These are phyloP conservation scores for Ogataea ganodermae DNA, from an alignment of 805 yeast genomes.

Conservation along the genomic window DNA sequence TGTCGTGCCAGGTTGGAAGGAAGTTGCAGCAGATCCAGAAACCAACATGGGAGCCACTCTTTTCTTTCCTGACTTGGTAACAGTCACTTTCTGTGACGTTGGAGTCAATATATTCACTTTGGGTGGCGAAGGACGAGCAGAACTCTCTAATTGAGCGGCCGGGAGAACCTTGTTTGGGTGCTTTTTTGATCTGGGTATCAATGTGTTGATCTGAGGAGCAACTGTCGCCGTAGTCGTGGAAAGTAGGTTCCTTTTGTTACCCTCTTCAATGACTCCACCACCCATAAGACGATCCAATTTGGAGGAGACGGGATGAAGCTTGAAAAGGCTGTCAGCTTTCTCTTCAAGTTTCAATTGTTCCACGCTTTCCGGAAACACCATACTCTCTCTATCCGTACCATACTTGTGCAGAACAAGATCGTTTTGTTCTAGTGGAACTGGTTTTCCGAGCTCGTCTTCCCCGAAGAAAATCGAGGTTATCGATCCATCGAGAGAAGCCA, in stretches of 20 bases:
- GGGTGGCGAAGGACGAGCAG: slow-evolving; percentile 12
- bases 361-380: slow-evolving; percentile 84
- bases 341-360: slow-evolving; percentile 77
- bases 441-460: slow-evolving; percentile 58
- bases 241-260: neutral
- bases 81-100: slow-evolving; percentile 50
- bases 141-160: slow-evolving; percentile 11
- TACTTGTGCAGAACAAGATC: slow-evolving; percentile 73
- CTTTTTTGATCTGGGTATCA: slow-evolving; percentile 35
- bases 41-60: slow-evolving; percentile 72
- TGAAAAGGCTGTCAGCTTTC: slow-evolving; percentile 40
- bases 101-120: slow-evolving; percentile 21
- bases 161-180: slow-evolving; percentile 33
- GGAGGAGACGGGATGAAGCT: slow-evolving; percentile 18
- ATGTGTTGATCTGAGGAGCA: slow-evolving; percentile 25
- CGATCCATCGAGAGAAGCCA: slow-evolving; percentile 83
- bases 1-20: slow-evolving; percentile 4
- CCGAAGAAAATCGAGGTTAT: slow-evolving; percentile 70
- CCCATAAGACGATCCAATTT: slow-evolving; percentile 48
- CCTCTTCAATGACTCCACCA: slow-evolving; percentile 12
- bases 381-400: slow-evolving; percentile 84
- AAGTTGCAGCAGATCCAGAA: slow-evolving; percentile 41
- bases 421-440: slow-evolving; percentile 63
- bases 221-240: slow-evolving; percentile 4
- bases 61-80: slow-evolving; percentile 75